A percentile compares a stretch with the other conserved stretches of the same genome.
Conservation (phyloP, 1,139 yeast species). For the Candida anutae region DNA sequence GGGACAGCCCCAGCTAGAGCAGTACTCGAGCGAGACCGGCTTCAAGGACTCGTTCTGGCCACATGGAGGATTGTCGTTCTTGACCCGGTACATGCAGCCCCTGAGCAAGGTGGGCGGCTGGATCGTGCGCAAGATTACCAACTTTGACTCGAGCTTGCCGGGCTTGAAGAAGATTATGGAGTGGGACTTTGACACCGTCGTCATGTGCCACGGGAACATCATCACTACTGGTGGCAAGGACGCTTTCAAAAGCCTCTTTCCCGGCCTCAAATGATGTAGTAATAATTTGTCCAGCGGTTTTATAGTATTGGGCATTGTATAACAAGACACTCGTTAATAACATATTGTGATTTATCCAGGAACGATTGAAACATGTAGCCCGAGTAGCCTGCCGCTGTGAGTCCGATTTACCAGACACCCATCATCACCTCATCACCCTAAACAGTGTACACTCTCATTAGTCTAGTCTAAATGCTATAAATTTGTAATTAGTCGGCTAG, state of each 20-base stretch:
- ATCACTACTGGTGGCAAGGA: slow-evolving; percentile 14
- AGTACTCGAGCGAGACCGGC: slow-evolving; percentile 14
- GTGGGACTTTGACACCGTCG: slow-evolving; percentile 18
- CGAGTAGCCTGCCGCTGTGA: too few relatives aligned
- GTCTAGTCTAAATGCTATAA: too few relatives aligned
- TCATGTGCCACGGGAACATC: slow-evolving; percentile 19
- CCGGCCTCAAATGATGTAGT: slow-evolving; percentile 1
- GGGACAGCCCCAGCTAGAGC: slow-evolving; percentile 15
- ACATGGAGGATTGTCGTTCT: slow-evolving; percentile 14
- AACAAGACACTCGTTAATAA: too few relatives aligned
- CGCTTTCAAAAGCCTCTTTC: slow-evolving; percentile 12
- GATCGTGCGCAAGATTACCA: slow-evolving; percentile 19
- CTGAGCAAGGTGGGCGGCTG: slow-evolving; percentile 17
- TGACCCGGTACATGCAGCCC: slow-evolving; percentile 16
- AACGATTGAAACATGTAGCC: too few relatives aligned
- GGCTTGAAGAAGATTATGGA: slow-evolving; percentile 13
- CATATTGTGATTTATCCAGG: too few relatives aligned
- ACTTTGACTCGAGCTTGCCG: slow-evolving; percentile 7
- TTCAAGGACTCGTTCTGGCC: slow-evolving; percentile 12
- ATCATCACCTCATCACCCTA: too few relatives aligned
- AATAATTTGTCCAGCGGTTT: too few relatives aligned
- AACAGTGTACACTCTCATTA: too few relatives aligned
- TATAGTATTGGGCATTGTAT: too few relatives aligned
- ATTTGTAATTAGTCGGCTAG: too few relatives aligned
- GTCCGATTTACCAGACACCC: too few relatives aligned